Percentiles rank a stretch among this genome's conserved stretches.
Evolutionary conservation across 345 rosid genomes (phyloP).

Genomic region (Acer saccharum): DNA sequence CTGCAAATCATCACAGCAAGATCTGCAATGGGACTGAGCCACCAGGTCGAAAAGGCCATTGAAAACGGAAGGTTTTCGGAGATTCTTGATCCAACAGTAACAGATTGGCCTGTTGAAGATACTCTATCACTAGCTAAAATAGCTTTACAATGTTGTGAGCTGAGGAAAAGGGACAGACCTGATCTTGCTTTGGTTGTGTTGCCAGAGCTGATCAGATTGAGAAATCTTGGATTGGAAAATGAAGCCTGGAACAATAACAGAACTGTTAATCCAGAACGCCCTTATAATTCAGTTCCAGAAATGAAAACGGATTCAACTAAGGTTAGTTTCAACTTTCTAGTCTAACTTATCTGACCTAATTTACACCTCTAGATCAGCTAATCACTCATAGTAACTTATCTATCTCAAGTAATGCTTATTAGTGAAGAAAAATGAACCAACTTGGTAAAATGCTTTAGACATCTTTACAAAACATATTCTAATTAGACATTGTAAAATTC

Average conservation of each 20-base stretch:
- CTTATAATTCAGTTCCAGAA: slow-evolving; percentile 6
- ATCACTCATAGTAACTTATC: neutral
- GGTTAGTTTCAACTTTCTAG: slow-evolving; percentile 26
- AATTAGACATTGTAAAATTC: slow-evolving; percentile 4
- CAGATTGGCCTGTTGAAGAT: slow-evolving; percentile 76
- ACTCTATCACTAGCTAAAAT: slow-evolving; percentile 59
- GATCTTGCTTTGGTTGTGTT: slow-evolving; percentile 60
- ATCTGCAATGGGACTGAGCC: slow-evolving; percentile 69
- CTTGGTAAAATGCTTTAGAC: neutral
- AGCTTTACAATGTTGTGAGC: slow-evolving; percentile 76
- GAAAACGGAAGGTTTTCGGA: slow-evolving; percentile 44
- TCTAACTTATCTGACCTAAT: too few species aligned
- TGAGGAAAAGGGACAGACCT: slow-evolving; percentile 81
- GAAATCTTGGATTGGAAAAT: slow-evolving; percentile 39
- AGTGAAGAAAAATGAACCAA: neutral
- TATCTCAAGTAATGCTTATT: too few species aligned
- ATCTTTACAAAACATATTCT: neutral
- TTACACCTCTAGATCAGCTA: neutral
- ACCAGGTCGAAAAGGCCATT: slow-evolving; percentile 64
- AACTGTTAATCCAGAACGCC: neutral
- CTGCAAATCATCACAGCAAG: slow-evolving; percentile 75
- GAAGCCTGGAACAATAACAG: slow-evolving; percentile 16
- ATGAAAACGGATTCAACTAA: slow-evolving; percentile 8
- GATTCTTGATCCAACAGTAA: slow-evolving; percentile 67
- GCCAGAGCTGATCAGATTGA: slow-evolving; percentile 63